These are phyloP conservation scores for Paraurostyla sp. DNA, from an alignment of 73 alveolate genomes.

Conservation along the genomic window DNA sequence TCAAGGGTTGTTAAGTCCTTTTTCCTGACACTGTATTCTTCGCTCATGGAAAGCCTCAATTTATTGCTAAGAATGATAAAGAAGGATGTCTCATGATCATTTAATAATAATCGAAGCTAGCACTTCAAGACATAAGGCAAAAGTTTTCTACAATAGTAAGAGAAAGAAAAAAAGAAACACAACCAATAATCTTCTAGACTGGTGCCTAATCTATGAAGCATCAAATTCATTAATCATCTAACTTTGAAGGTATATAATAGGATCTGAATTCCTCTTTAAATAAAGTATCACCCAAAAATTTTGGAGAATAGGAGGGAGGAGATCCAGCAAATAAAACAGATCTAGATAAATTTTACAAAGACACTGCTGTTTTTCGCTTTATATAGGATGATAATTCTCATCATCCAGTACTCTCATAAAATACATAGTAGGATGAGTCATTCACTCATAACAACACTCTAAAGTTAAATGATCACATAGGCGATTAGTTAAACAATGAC, in stretches of 20 bases:
- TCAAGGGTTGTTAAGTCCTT: constrained; percentile 58
- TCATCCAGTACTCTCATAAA: too few species aligned
- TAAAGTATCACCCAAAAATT: neutral
- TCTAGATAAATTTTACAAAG: constrained; percentile 8
- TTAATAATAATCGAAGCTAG: constrained; percentile 45
- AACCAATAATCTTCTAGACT: neutral
- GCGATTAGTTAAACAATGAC: too few species aligned
- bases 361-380: constrained; percentile 53
- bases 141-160: constrained; percentile 47
- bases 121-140: constrained; percentile 64
- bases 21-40: constrained; percentile 75
- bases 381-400: neutral
- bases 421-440: too few species aligned
- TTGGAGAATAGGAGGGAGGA: too few species aligned
- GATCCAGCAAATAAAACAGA: neutral
- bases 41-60: constrained; percentile 68
- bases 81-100: constrained; percentile 51
- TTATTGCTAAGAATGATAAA: constrained; percentile 65
- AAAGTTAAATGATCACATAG: too few species aligned
- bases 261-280: neutral
- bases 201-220: neutral
- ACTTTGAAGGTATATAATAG: neutral
- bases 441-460: too few species aligned
- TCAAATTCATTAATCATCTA: neutral
- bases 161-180: constrained; percentile 59